Evolutionary conservation across 345 rosid species (phyloP).

Genomic region (Angophora floribunda): DNA sequence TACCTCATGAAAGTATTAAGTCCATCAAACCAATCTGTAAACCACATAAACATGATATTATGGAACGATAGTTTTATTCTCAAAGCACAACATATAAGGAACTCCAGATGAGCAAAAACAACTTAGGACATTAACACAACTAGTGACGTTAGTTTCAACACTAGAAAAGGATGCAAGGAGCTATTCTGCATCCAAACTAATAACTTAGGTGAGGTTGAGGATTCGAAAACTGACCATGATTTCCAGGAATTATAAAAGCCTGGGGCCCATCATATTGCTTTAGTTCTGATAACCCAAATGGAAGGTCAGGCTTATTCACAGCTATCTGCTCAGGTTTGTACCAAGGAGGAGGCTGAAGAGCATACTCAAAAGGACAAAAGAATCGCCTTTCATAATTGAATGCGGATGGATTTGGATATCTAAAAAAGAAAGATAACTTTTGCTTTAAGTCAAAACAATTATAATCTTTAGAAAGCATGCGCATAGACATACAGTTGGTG

Average conservation of each 20-base stretch:
- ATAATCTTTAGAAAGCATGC: background rate
- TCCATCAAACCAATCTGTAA: constrained; percentile 96
- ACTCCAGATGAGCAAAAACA: background rate
- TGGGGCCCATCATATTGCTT: constrained; percentile 89
- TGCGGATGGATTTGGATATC: constrained; percentile 93
- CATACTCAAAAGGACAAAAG: constrained; percentile 91
- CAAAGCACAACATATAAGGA: background rate
- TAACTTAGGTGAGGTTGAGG: background rate
- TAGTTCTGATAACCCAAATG: constrained; percentile 51
- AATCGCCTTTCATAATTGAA: constrained; percentile 88
- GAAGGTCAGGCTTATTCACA: constrained; percentile 82
- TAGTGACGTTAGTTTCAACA: background rate
- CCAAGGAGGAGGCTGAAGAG: constrained; percentile 88
- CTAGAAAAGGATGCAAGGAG: background rate
- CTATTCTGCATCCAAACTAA: background rate
- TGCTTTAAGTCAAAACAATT: background rate
- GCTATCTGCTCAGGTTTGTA: constrained; percentile 70
- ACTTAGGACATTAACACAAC: background rate
- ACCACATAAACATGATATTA: background rate
- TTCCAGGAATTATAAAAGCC: constrained; percentile 92
- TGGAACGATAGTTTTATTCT: background rate
- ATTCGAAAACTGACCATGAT: constrained; percentile 65
- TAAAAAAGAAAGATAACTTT: constrained; percentile 9
- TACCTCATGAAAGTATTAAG: constrained; percentile 97
- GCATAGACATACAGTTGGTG: background rate